Evolutionary conservation across 2,329 filamentous ascomycete genomes (phyloP).

Genomic region (Byssothecium circinans): DNA sequence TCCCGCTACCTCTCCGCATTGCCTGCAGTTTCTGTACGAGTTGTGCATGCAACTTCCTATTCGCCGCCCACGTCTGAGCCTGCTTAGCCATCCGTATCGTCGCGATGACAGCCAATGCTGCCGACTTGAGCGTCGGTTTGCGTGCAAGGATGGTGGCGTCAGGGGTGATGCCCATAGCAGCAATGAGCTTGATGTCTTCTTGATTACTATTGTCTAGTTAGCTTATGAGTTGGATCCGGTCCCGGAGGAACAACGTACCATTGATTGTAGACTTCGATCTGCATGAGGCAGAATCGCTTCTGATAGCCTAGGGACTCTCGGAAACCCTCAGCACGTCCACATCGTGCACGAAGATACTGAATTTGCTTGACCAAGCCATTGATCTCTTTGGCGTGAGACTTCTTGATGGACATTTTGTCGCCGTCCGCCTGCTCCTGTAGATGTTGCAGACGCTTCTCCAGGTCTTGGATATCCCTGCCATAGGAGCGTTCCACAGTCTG

Average conservation of each 20-base stretch:
- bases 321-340: conserved; percentile 77
- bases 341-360: conserved; percentile 81
- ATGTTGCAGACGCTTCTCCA: not conserved
- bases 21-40: conserved; percentile 51
- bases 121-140: conserved; percentile 51
- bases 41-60: conserved; percentile 52
- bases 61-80: conserved; percentile 54
- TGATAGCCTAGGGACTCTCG: conserved; percentile 80
- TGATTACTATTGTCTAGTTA: conserved; percentile 69
- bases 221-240: not conserved
- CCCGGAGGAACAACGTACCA: conserved; percentile 71
- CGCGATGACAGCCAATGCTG: conserved; percentile 54
- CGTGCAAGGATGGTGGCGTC: conserved; percentile 50
- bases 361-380: conserved; percentile 86
- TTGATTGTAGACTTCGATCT: conserved; percentile 80
- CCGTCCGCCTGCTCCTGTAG: not conserved
- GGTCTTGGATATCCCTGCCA: not conserved
- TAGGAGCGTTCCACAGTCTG: conserved; percentile 23
- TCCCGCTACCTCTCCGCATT: conserved; percentile 38
- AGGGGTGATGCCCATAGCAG: conserved; percentile 73
- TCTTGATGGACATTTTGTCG: conserved; percentile 61
- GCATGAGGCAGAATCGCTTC: conserved; percentile 79
- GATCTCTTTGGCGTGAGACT: conserved; percentile 72
- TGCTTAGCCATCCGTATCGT: conserved; percentile 55
- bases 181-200: conserved; percentile 82